These are phyloP conservation scores for Camellia oleifera DNA, from an alignment of 179 eudicot genomes.

Conservation along the genomic window DNA sequence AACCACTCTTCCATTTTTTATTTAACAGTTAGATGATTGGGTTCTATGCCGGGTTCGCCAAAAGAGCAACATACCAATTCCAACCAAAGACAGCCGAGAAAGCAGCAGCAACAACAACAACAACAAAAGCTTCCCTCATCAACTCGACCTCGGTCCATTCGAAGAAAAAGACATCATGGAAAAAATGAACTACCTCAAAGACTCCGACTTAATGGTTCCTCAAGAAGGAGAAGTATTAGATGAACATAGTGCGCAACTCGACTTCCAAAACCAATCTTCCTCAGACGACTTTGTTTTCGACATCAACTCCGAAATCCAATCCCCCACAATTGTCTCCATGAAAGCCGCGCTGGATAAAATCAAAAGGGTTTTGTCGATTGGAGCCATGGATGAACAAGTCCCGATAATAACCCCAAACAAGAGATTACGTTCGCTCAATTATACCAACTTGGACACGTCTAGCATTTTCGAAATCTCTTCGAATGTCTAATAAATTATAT, in stretches of 20 bases:
- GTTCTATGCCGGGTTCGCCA: constrained; percentile 27
- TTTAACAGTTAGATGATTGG: constrained; percentile 27
- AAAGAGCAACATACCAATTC: constrained; percentile 2
- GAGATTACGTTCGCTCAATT: constrained; percentile 1
- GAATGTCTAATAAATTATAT: no score
- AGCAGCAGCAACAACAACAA: not conserved
- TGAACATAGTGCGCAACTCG: not conserved
- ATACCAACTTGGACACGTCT: constrained; percentile 8
- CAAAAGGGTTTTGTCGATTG: constrained; percentile 17
- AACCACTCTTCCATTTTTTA: not conserved
- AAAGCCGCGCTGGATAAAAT: constrained; percentile 12
- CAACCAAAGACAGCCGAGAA: not conserved
- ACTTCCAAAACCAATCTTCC: not conserved
- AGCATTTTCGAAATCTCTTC: constrained; percentile 8
- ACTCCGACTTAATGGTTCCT: not conserved
- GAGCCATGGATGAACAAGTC: constrained; percentile 20
- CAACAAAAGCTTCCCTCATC: not conserved
- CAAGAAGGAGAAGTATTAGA: constrained; percentile 10
- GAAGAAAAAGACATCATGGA: constrained; percentile 6
- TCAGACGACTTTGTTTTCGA: not conserved
- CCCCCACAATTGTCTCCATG: not conserved
- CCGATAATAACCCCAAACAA: not conserved
- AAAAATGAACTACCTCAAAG: not conserved
- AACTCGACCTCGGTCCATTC: not conserved
- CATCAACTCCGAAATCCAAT: not conserved